Evolutionary conservation across 345 rosid species (phyloP), one percentile per base, ranked within the genome.

Genomic region (Gossypium anomalum): DNA sequence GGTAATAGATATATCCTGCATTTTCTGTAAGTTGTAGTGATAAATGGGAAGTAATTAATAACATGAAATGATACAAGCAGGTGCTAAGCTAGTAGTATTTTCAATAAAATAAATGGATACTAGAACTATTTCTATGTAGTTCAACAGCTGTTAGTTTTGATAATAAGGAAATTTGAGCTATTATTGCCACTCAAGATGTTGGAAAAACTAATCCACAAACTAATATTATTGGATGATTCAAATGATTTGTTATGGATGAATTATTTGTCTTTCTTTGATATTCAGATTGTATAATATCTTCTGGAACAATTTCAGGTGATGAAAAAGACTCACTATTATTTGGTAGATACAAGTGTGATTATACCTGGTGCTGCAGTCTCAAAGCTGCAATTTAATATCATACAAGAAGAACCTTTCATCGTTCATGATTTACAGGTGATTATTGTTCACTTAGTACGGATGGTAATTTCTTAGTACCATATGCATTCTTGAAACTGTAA

Each of bases 251-350:
- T n/a, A 65, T 65, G 47, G 2, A 34, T 69, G 71, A 52, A 74
- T 19, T 14, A 38, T 59, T 43, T 59, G 27, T 3, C 10, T 78
- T 41, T 59, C 10, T 66, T 41, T 64, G 34, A 58, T 65, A 70
- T 77, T 15, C 27, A 38, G 72, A 61, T 57, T 69, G 45, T 53
- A 15, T 61, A 53, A 43, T 64, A 9, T 19, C 8, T 64, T 53
- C 66, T 57, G 11, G 76, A 67, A 70, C 55, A 62, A 75, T 75
- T 65, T 74, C 85, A 92, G 97, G 98, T 94, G 85, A 90, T 94
- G 97, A 89, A 94, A 86, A 92, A 94, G 86, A 92, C 98, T 69
- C 98, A 90, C 77, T 92, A 90, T 82, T 94, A 94, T 87, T 82
- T 94, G 81, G 93, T 94, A 71, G 98, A 94, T 80, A 87, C 90